These are phyloP conservation scores for Nakazawaea wickerhamii DNA, from an alignment of 805 yeast genomes.

Conservation along the genomic window DNA sequence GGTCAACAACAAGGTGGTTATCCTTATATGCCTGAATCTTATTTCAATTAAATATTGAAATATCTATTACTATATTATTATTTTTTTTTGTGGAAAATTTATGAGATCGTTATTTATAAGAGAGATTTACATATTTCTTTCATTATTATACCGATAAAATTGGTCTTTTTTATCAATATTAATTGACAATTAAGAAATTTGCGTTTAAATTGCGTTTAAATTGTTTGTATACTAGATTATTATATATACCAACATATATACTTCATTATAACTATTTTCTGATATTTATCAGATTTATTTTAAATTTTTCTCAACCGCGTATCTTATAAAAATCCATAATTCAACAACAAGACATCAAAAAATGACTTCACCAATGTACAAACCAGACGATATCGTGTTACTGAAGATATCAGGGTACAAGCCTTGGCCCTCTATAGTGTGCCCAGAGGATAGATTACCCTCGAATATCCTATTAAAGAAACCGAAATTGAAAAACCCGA, in stretches of 20 bases:
- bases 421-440: conserved; percentile 18
- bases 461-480: conserved; percentile 10
- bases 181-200: background rate
- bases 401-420: conserved; percentile 16
- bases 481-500: conserved; percentile 9
- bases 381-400: conserved; percentile 13
- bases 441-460: conserved; percentile 14
- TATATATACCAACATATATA: background rate
- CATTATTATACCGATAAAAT: background rate
- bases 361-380: background rate
- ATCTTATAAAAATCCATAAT: no score
- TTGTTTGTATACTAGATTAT: background rate
- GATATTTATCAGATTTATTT: background rate
- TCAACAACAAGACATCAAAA: no score
- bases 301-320: no score
- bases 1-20: conserved; percentile 17
- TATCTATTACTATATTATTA: background rate
- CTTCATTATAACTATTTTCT: background rate
- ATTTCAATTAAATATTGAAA: conserved; percentile 7
- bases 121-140: background rate
- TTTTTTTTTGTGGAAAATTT: conserved; percentile 25
- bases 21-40: conserved; percentile 23
- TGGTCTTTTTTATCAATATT: background rate
- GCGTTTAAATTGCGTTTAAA: background rate
- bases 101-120: background rate